phyloP scores from a whole-genome alignment of 169 alveolate species.

The Eimeria praecox region DNA sequence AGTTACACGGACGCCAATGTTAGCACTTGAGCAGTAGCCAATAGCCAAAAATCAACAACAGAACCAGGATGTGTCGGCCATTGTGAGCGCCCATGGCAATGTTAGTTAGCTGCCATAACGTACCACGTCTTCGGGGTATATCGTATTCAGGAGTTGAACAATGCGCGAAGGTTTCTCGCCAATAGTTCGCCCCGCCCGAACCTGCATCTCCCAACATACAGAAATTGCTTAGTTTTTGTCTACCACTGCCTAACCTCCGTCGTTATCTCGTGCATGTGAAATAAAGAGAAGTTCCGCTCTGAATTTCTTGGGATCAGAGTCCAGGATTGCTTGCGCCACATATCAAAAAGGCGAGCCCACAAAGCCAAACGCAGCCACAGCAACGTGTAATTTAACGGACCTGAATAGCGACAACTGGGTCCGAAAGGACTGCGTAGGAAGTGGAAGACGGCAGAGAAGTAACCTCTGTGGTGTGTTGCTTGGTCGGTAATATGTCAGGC shows the following conservation, averaged over 20 bases:
- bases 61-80: background rate
- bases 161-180: slow-evolving; percentile 92
- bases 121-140: slow-evolving; percentile 92
- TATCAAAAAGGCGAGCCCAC: background rate
- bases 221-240: background rate
- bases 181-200: slow-evolving; percentile 90
- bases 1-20: background rate
- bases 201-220: slow-evolving; percentile 81
- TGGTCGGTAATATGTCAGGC: slow-evolving; percentile 29
- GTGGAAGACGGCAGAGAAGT: slow-evolving; percentile 91
- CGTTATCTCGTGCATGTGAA: background rate
- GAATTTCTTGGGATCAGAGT: background rate
- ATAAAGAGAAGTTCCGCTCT: background rate
- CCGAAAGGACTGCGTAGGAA: slow-evolving; percentile 89
- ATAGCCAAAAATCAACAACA: background rate
- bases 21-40: background rate
- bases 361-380: background rate
- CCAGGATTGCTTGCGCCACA: background rate
- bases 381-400: slow-evolving; percentile 54
- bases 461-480: slow-evolving; percentile 84
- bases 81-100: background rate
- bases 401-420: slow-evolving; percentile 90
- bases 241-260: background rate
- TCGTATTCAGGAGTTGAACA: slow-evolving; percentile 92
- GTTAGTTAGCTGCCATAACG: background rate